These are phyloP conservation scores for Scheffersomyces stipitis DNA, from an alignment of 805 yeast genomes.

Conservation along the genomic window DNA sequence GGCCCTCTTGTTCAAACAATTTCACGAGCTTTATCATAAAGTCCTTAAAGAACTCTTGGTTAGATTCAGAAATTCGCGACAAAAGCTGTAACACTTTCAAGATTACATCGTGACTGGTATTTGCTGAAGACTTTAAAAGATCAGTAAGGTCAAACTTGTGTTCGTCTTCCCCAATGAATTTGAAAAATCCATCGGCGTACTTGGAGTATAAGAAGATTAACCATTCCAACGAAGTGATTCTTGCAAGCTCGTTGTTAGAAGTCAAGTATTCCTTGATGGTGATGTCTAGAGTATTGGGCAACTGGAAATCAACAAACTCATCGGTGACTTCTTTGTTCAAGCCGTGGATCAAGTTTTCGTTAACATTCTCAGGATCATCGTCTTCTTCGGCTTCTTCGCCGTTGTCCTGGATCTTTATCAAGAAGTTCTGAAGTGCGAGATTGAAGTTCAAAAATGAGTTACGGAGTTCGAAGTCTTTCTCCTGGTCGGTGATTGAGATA, in stretches of 20 bases:
- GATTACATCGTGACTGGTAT: conserved; percentile 75
- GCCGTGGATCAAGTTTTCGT: conserved; percentile 53
- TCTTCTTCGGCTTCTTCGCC: conserved; percentile 6
- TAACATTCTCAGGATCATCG: conserved; percentile 34
- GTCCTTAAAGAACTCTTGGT: conserved; percentile 71
- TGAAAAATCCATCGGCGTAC: conserved; percentile 40
- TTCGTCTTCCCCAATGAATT: conserved; percentile 31
- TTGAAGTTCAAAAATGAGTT: conserved; percentile 37
- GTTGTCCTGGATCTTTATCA: conserved; percentile 19
- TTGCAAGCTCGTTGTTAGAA: conserved; percentile 64
- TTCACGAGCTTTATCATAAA: conserved; percentile 71
- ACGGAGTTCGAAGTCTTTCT: conserved; percentile 36
- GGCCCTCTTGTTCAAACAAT: conserved; percentile 64
- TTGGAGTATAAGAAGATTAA: conserved; percentile 74
- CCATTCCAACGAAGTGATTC: conserved; percentile 89
- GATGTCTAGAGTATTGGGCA: conserved; percentile 60
- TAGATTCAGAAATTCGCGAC: conserved; percentile 72
- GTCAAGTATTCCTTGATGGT: conserved; percentile 60
- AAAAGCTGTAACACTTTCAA: conserved; percentile 68
- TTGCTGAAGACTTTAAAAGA: conserved; percentile 66
- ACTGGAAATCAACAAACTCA: conserved; percentile 40
- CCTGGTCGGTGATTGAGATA: conserved; percentile 34
- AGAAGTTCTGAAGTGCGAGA: conserved; percentile 30
- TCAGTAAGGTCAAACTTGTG: conserved; percentile 62
- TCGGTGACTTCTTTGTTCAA: conserved; percentile 39